These are phyloP conservation scores for Tylopilus plumbeoviolaceoides DNA, from an alignment of 768 basidiomycete species.

Conservation along the genomic window DNA sequence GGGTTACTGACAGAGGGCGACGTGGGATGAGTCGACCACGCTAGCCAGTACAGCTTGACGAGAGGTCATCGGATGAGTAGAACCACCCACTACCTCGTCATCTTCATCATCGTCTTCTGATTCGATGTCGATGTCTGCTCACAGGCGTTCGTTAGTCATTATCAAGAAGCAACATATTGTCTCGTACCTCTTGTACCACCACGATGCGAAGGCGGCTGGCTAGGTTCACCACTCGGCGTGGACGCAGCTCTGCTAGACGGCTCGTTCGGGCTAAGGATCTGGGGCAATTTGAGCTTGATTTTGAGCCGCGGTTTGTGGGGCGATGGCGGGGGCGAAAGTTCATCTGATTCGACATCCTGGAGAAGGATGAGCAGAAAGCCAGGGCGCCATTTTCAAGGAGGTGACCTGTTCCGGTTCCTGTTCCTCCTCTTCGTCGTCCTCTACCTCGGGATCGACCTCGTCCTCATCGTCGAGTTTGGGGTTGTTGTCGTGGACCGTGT, in stretches of 20 bases:
- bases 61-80: conserved; percentile 44
- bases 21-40: conserved; percentile 64
- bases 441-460: conserved; percentile 28
- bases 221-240: conserved; percentile 20
- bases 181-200: conserved; percentile 23
- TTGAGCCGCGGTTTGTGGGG: conserved; percentile 46
- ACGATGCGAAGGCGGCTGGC: conserved; percentile 24
- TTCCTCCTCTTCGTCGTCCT: conserved; percentile 32
- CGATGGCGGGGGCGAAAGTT: conserved; percentile 30
- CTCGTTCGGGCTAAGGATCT: conserved; percentile 31
- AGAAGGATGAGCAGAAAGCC: not conserved
- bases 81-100: conserved; percentile 37
- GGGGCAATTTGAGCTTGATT: conserved; percentile 58
- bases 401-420: conserved; percentile 14
- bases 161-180: not conserved
- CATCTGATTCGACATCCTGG: conserved; percentile 34
- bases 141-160: not conserved
- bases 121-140: conserved; percentile 37
- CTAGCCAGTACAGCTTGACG: conserved; percentile 71
- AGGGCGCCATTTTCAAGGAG: not conserved
- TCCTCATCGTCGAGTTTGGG: conserved; percentile 36
- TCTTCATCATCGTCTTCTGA: conserved; percentile 38
- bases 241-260: conserved; percentile 27
- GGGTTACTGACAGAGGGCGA: conserved; percentile 47
- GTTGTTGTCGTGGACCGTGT: conserved; percentile 32